Base-by-base conservation (phyloP, 305 asterid genomes). In the Rubia tinctorum region DNA sequence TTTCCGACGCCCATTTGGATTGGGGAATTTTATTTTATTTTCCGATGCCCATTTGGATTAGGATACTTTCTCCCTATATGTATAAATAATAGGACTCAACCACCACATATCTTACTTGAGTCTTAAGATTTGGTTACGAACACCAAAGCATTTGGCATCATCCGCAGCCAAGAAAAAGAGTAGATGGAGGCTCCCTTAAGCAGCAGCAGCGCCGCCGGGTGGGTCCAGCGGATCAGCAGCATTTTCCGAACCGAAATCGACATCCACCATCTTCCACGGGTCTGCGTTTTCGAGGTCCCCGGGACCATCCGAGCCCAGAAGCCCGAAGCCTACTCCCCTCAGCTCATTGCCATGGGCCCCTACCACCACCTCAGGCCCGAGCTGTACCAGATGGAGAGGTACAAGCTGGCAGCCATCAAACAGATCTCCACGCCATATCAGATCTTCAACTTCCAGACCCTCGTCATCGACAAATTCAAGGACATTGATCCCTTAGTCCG, bases 341-440 rank as follows among this genome's bases (percentile, higher is more conserved):
- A 74, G 18, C 69, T 43, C 18, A 18, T 85, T 0, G 92, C 88
- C 11, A 73, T 87, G 68, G 88, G 87, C 37, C 88, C 89, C 0
- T 86, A 84, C 77, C 90, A 86, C 78, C 89, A 88, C 74, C 75
- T 87, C 18, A 72, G 83, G 6, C 86, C 88, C 12, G 81, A 85
- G 2, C 81, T 87, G 65, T 79, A 85, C 77, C 74, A 43, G 20
- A 80, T 75, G 80, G 80, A 85, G 69, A 58, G 78, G 47, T 75
- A 75, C 37, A 87, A 85, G 59, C 83, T 85, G n/a, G 80, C 77
- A 2, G 84, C 87, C 18, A 51, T 82, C 27, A 77, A 73, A 11
- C 18, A 76, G 7, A 51, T 78, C 43, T 62, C 82, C 10, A 62
- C 71, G 0, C 83, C 84, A 0, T 73, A 79, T 4, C 82, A 83